Percentiles rank a stretch among this genome's conserved stretches.
phyloP scores from a whole-genome alignment of 768 basidiomycete species.

The Termitomyces sp. region DNA sequence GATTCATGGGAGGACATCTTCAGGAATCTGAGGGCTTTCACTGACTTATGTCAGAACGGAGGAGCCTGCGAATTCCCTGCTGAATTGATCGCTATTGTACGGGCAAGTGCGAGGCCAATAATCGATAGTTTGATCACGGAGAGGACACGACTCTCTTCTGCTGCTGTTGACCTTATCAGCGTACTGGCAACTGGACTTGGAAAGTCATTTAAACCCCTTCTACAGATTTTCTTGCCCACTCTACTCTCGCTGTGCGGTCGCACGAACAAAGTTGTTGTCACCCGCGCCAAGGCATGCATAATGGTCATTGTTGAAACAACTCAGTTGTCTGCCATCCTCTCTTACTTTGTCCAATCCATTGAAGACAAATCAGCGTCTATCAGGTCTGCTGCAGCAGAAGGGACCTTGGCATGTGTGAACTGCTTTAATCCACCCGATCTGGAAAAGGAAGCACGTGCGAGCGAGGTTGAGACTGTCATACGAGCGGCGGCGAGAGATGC shows the following conservation, averaged over 20 bases:
- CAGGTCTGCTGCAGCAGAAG: slow-evolving; percentile 61
- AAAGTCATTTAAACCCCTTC: slow-evolving; percentile 56
- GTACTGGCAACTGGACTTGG: slow-evolving; percentile 56
- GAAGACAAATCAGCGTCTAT: slow-evolving; percentile 66
- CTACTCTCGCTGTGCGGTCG: slow-evolving; percentile 64
- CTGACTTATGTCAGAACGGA: slow-evolving; percentile 9
- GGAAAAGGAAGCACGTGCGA: slow-evolving; percentile 59
- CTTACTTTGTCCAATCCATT: slow-evolving; percentile 50
- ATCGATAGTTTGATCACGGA: slow-evolving; percentile 13
- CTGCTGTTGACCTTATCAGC: slow-evolving; percentile 10
- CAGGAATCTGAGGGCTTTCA: slow-evolving; percentile 7
- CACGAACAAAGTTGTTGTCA: slow-evolving; percentile 73
- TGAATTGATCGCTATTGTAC: slow-evolving; percentile 11
- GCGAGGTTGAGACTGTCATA: slow-evolving; percentile 67
- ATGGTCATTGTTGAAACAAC: slow-evolving; percentile 58
- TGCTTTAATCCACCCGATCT: slow-evolving; percentile 76
- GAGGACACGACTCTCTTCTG: slow-evolving; percentile 14
- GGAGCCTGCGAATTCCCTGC: slow-evolving; percentile 13
- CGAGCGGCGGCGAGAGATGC: slow-evolving; percentile 63
- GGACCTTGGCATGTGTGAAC: slow-evolving; percentile 59
- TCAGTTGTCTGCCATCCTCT: slow-evolving; percentile 57
- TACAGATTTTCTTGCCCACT: slow-evolving; percentile 62
- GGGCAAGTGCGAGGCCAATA: slow-evolving; percentile 12
- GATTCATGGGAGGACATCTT: slow-evolving; percentile 15
- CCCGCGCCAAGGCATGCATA: slow-evolving; percentile 58